Base-by-base conservation (phyloP, 1,284 basidiomycete genomes). In the Butyriboletus appendiculatus region DNA sequence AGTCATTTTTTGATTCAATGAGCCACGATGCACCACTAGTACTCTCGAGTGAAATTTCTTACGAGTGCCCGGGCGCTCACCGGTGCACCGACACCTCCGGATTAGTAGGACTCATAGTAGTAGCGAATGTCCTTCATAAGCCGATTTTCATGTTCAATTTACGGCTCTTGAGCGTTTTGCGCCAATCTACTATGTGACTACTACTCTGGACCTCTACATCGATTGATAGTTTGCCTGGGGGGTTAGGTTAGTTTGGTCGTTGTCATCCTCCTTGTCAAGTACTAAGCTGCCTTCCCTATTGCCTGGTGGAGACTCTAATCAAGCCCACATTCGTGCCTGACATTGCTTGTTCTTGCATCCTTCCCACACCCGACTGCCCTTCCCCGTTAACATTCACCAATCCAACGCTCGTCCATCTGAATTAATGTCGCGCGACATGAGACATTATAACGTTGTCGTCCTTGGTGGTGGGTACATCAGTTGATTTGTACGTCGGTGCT, bases 401-500 rank as follows among this genome's bases (percentile, higher is more conserved):
- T 51, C 46, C 30, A 47, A 43, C 37, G 33, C 5, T 51, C 41
- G 15, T 48, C 33, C 37, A 44, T 47, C 56, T 39, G 32, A 34
- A 43, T 32, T 56, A 26, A 37, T 60, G 57, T 53, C 53, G 49
- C 54, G 35, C 45, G 58, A 60, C 50, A 86, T 87, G 84, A 81
- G 81, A 58, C 78, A 82, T 68, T 90, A 82, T 73, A 88, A 82
- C 66, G 81, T 86, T 38, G 88, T 92, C 57, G 86, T 92, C 50
- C 81, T 92, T 50, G 89, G 90, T 66, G 90, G 89, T 89, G 59
- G 59, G 80, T 70, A 34, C 45, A 53, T 56, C 22, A 4, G 22
- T 38, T 47, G 11, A 33, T 55, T 26, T 34, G 43, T 41, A 20
- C 44, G 52, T 52, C 42, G 58, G 11, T 32, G 50, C 37, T 52